Base-by-base conservation (phyloP, 2,329 filamentous ascomycete species). In the Trichoderma asperellum region DNA sequence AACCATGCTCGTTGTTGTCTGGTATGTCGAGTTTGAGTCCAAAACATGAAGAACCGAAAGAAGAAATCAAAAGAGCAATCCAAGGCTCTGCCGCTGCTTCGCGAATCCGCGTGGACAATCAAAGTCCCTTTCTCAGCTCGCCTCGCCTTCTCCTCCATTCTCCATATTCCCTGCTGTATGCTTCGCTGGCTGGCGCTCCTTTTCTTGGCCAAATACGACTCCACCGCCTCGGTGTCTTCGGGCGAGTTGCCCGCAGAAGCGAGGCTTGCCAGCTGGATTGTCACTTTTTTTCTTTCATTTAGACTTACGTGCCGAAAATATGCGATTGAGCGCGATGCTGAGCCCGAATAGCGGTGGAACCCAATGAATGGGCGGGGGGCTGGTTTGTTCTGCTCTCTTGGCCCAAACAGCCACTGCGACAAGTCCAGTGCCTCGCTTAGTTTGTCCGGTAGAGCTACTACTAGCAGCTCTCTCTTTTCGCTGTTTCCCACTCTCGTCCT, bases 291-390 rank as follows among this genome's bases (percentile, higher is more conserved):
- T 10, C 10, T 16, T 18, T 16, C 37, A n/a, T 10, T 43, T n/a
- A 43, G 32, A 34, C 37, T 56, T 57, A 43, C 37, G 56, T 65
- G 29, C 32, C 32, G 52, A 43, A 43, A 43, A 56, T 57, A 65
- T 57, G 35, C 49, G 35, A 21, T 47, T 65, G 62, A 65, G 62
- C 62, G 62, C 62, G 62, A 29, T 53, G 62, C 53, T 65, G 52
- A 65, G 62, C 62, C 62, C n/a, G 52, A 65, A 62, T 14, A 47
- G 62, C 62, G 35, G 62, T 65, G 62, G 62, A 57, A 65, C 62
- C 62, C 37, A 65, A 65, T 57, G 35, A 8, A 27, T 49, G 43
- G 60, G 6, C 60, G n/a, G 47, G 60, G 59, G 60, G 11, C 43
- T 47, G 37, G 32, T 53, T 49, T 56, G 11, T 14, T 43, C 3